Evolutionary conservation across 352 stramenopile species (phyloP).

Genomic region (Pythium diclinum): DNA sequence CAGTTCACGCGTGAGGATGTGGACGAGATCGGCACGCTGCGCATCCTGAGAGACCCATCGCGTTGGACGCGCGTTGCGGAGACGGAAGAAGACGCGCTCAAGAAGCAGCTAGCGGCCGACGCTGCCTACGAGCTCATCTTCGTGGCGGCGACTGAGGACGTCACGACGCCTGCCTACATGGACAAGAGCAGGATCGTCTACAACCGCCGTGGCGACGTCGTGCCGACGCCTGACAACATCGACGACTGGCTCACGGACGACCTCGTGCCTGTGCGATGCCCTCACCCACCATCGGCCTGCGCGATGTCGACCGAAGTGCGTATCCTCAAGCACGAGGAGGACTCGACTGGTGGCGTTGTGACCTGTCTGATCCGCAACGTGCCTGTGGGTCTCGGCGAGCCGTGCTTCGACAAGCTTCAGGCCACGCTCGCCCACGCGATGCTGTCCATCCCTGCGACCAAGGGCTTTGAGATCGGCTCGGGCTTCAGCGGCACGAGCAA

Average conservation of each 20-base stretch:
- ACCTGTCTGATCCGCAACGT: slow-evolving; percentile 97
- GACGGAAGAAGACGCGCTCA: slow-evolving; percentile 29
- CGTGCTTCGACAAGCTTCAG: slow-evolving; percentile 99
- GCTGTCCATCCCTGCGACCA: slow-evolving; percentile 98
- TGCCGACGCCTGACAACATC: slow-evolving; percentile 52
- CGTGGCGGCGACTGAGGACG: slow-evolving; percentile 50
- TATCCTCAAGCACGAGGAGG: slow-evolving; percentile 84
- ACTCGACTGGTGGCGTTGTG: slow-evolving; percentile 94
- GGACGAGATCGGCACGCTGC: slow-evolving; percentile 75
- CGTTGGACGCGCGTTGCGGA: slow-evolving; percentile 54
- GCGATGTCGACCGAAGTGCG: slow-evolving; percentile 96
- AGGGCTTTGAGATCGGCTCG: slow-evolving; percentile 98
- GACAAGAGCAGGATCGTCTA: slow-evolving; percentile 92
- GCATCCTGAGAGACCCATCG: slow-evolving; percentile 68
- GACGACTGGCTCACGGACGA: slow-evolving; percentile 77
- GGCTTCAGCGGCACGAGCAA: slow-evolving; percentile 95
- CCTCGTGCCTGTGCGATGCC: slow-evolving; percentile 92
- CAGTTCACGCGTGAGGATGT: slow-evolving; percentile 83
- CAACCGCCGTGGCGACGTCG: slow-evolving; percentile 71
- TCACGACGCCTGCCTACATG: slow-evolving; percentile 85
- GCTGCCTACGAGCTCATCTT: slow-evolving; percentile 74
- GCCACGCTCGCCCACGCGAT: slow-evolving; percentile 98
- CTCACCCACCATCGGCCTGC: slow-evolving; percentile 90
- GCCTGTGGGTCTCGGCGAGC: slow-evolving; percentile 94
- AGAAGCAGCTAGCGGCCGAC: slow-evolving; percentile 60